Base-by-base conservation (phyloP, 1,284 basidiomycete genomes). In the Heterobasidion occidentale region DNA sequence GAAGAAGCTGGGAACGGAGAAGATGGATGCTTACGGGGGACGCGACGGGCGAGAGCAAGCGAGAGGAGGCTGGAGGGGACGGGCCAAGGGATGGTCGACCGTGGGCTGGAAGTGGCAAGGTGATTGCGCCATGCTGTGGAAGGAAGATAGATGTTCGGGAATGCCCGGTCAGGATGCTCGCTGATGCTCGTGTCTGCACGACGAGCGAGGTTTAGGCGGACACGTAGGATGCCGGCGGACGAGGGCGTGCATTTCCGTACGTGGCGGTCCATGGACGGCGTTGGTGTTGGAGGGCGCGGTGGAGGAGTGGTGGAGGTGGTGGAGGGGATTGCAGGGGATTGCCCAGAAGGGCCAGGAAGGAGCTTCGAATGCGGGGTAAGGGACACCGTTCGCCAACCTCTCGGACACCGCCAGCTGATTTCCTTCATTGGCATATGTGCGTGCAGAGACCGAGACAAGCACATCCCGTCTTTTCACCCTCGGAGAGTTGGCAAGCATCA, bases 331-430 rank as follows among this genome's bases (percentile, higher is more conserved):
- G 17, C 14, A 51, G 50, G 50, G 34, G 19, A 36, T 36, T 27
- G 17, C 14, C 14, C 34, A 36, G 17, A 12, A n/a, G 33, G 36
- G 12, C 2, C 14, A 20, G 19, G 36, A 15, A 36, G 34, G 50
- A 11, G 17, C 36, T 51, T 35, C 17, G 36, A 51, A 51, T 51
- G 50, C 50, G 50, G 50, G 50, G 50, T 51, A 51, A 51, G 50
- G 50, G 34, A 51, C 50, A 36, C 17, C 17, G 35, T 7, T 11
- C 34, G 50, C 50, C 48, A 33, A 4, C 12, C 33, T 5, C 11
- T 33, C 48, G 48, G 48, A 20, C 34, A 38, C 50, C 38, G 38
- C 38, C 11, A 11, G 38, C 38, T n/a, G 12, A n/a, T 11, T 6
- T 42, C 7, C n/a, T 42, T 19, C 4, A n/a, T 17, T 36, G 12